phyloP scores from a whole-genome alignment of 2,329 filamentous ascomycete species.

The Hymenoscyphus repandus region DNA sequence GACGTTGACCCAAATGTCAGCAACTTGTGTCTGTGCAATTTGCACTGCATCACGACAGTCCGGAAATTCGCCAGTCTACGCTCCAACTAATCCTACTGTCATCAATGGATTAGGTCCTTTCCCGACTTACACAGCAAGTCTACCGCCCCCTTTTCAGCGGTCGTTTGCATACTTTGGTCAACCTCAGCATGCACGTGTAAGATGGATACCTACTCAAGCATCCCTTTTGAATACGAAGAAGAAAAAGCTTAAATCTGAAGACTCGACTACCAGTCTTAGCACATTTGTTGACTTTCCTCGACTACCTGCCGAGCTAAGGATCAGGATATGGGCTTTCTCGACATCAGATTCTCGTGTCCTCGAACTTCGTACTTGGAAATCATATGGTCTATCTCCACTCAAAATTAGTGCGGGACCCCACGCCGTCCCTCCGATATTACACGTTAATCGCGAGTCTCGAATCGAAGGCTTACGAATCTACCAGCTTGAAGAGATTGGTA shows the following conservation, averaged over 20 bases:
- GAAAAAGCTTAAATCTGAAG: not conserved
- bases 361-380: slow-evolving; percentile 21
- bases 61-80: not conserved
- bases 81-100: not conserved
- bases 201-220: slow-evolving; percentile 8
- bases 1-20: slow-evolving; percentile 1
- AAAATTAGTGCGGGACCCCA: slow-evolving; percentile 15
- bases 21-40: not conserved
- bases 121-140: not conserved
- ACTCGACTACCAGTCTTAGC: not conserved
- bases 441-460: slow-evolving; percentile 18
- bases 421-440: slow-evolving; percentile 13
- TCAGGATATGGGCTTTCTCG: slow-evolving; percentile 22
- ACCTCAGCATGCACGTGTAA: slow-evolving; percentile 8
- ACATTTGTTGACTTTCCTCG: slow-evolving; percentile 17
- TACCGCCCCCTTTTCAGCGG: not conserved
- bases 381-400: slow-evolving; percentile 10
- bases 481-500: slow-evolving; percentile 13
- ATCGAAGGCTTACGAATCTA: slow-evolving; percentile 17
- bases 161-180: slow-evolving; percentile 1
- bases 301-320: slow-evolving; percentile 21
- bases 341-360: slow-evolving; percentile 11
- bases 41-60: slow-evolving; percentile 2
- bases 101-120: not conserved
- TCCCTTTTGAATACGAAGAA: not conserved